Base-by-base conservation (phyloP, 2,329 filamentous ascomycete genomes). In the Beauveria varroae region DNA sequence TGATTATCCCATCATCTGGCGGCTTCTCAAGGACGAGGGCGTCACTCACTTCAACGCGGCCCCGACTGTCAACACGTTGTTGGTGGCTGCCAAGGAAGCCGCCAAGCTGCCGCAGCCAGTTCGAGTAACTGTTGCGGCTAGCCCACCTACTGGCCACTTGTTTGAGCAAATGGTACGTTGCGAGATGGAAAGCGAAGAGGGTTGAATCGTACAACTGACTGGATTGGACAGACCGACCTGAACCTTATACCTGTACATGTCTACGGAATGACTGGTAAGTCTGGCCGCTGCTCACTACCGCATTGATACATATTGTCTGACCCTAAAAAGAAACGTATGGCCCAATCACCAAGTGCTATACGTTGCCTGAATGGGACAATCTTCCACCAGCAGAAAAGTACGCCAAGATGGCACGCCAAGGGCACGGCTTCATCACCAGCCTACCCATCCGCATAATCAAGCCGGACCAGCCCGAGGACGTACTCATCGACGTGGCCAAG, bases 1-100 rank as follows among this genome's bases (percentile, higher is more conserved):
- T 65, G 92, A 98, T 75, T 99, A 99, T 71, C 86, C 90, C 0
- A 80, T 93, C 62, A 96, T 99, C 63, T 99, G 95, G 95, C 83
- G 84, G 54, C 77, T 99, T 4, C 78, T 99, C 40, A 96, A 92
- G 69, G 84, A 91, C 57, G 90, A 98, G 74, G 80, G 84, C 7
- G 89, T 99, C 65, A 98, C 92, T 0, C 95, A 99, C 74, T 98
- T 96, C 78, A 96, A 93, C 70, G 93, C 93, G 1, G 95, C 93
- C 0, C 95, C 95, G 0, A 99, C 95, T 0, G 95, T 99, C 57
- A 98, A 98, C 73, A 99, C 93, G 0, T 78, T 98, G 1, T 84
- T 99, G 3, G 96, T 95, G 70, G 88, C 88, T 14, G 83, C 90
- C 3, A 81, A 87, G 46, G 87, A 92, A 72, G 93, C 95, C 2